A percentile compares a stretch with the other conserved stretches of the same genome.
phyloP scores from a whole-genome alignment of 202 grass and related monocot species.

The Brachypodium distachyon region DNA sequence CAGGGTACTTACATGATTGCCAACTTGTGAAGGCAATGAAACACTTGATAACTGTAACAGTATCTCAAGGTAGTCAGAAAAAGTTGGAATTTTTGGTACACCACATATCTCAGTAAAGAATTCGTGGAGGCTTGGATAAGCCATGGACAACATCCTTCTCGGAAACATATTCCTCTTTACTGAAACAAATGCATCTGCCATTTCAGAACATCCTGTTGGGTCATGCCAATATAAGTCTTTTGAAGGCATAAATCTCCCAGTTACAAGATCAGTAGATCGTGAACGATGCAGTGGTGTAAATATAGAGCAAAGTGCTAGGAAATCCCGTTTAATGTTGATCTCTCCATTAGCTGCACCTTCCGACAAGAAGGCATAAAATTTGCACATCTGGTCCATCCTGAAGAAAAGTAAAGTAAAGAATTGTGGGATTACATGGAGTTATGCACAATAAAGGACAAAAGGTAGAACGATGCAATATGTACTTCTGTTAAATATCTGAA shows the following conservation, averaged over 20 bases:
- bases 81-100: conserved; percentile 50
- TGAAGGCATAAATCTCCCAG: conserved; percentile 55
- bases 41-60: conserved; percentile 55
- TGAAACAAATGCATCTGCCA: conserved; percentile 36
- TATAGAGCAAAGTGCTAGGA: conserved; percentile 50
- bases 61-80: conserved; percentile 60
- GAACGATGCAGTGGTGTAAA: conserved; percentile 53
- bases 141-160: conserved; percentile 44
- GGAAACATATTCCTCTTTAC: conserved; percentile 27
- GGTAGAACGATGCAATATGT: not conserved
- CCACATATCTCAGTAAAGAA: conserved; percentile 73
- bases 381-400: conserved; percentile 85
- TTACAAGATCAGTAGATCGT: conserved; percentile 28
- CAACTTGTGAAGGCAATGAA: conserved; percentile 61
- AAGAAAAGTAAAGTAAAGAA: conserved; percentile 31
- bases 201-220: conserved; percentile 77
- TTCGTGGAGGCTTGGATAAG: conserved; percentile 66
- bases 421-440: conserved; percentile 6
- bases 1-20: conserved; percentile 62
- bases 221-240: conserved; percentile 80
- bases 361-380: conserved; percentile 65
- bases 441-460: not conserved
- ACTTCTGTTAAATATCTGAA: not conserved
- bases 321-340: conserved; percentile 56
- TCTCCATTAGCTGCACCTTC: conserved; percentile 46